Evolutionary conservation across 208 protist species (phyloP).

Genomic region (Wallacemonas sp.): DNA sequence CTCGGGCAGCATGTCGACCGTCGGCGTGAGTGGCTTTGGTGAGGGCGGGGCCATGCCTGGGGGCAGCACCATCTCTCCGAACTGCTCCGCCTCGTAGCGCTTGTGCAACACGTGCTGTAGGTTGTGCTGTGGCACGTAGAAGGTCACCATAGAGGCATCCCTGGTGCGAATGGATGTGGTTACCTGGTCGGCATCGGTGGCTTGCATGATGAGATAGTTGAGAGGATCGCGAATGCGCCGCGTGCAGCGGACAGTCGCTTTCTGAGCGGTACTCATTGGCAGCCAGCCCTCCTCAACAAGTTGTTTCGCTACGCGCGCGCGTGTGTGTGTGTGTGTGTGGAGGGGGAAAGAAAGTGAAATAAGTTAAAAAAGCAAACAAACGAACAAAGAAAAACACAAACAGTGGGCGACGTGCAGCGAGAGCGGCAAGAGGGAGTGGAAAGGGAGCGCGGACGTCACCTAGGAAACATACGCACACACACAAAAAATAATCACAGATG

Average conservation of each 20-base stretch:
- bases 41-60: constrained; percentile 28
- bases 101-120: constrained; percentile 63
- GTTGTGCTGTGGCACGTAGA: constrained; percentile 69
- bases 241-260: constrained; percentile 57
- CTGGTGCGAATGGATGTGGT: constrained; percentile 57
- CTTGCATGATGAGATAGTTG: constrained; percentile 82
- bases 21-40: constrained; percentile 36
- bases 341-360: no score
- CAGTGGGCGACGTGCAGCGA: not conserved
- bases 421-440: not conserved
- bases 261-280: constrained; percentile 6
- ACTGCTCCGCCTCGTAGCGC: constrained; percentile 82
- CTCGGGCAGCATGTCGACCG: constrained; percentile 28
- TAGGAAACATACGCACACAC: no score
- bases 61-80: constrained; percentile 63
- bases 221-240: constrained; percentile 73
- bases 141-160: constrained; percentile 75
- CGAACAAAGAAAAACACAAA: not conserved
- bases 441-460: not conserved
- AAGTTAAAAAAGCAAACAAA: not conserved
- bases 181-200: constrained; percentile 66
- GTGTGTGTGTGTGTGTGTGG: constrained; percentile 1
- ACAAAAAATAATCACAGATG: no score
- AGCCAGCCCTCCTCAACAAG: not conserved
- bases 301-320: not conserved